These are phyloP conservation scores for Pythium rhizo-oryzae DNA, from an alignment of 352 stramenopile genomes.

Conservation along the genomic window DNA sequence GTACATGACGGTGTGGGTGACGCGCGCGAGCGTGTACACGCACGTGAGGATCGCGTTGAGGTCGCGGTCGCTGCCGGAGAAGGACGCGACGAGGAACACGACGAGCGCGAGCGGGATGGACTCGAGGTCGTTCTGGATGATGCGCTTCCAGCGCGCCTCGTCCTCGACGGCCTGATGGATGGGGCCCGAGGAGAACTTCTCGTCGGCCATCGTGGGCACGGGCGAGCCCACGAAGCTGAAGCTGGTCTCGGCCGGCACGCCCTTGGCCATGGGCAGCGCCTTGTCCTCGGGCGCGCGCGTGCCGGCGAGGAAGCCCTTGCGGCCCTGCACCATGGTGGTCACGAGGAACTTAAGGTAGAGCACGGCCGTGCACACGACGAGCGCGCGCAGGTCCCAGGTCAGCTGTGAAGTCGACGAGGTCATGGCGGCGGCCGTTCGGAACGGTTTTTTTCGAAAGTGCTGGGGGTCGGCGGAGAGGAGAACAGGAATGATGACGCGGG, in stretches of 20 bases:
- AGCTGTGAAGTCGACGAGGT: not conserved
- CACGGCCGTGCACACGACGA: conserved; percentile 35
- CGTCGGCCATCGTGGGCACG: conserved; percentile 4
- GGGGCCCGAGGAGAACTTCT: not conserved
- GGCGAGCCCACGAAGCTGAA: conserved; percentile 16
- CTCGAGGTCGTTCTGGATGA: conserved; percentile 66
- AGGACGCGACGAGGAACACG: conserved; percentile 47
- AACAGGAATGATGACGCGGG: conserved; percentile 15
- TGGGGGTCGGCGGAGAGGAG: not conserved
- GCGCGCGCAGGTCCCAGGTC: conserved; percentile 12
- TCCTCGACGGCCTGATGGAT: conserved; percentile 1
- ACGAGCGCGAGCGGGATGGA: conserved; percentile 56
- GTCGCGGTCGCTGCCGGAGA: conserved; percentile 36
- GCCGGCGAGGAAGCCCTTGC: conserved; percentile 50
- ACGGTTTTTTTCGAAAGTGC: not conserved
- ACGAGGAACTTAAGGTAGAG: conserved; percentile 70
- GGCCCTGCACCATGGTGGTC: conserved; percentile 49
- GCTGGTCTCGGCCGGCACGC: not conserved
- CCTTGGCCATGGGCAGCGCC: conserved; percentile 19
- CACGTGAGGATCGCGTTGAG: conserved; percentile 33
- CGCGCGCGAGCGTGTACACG: conserved; percentile 36
- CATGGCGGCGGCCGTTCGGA: not conserved
- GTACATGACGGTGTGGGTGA: conserved; percentile 38
- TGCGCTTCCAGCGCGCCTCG: conserved; percentile 37
- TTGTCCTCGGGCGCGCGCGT: conserved; percentile 48